These are phyloP conservation scores for Arthrobotrys conoides DNA, from an alignment of 2,329 filamentous ascomycete species.

Conservation along the genomic window DNA sequence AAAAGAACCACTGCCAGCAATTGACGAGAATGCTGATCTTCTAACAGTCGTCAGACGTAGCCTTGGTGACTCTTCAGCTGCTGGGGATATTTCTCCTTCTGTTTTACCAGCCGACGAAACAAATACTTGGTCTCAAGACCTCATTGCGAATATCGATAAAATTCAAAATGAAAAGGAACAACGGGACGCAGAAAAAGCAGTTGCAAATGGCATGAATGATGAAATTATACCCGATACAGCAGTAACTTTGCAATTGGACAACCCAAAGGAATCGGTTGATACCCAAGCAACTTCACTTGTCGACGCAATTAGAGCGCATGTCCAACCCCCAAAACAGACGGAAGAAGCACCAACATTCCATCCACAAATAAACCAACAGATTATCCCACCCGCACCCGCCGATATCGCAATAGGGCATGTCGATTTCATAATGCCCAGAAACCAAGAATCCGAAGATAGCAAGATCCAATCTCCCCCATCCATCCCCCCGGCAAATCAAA, in stretches of 20 bases:
- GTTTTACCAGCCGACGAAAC: slow-evolving; percentile 28
- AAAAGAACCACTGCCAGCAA: neutral
- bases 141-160: slow-evolving; percentile 49
- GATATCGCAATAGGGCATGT: slow-evolving; percentile 17
- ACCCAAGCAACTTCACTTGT: slow-evolving; percentile 30
- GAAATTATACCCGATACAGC: slow-evolving; percentile 3
- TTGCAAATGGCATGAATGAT: neutral
- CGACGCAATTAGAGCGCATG: slow-evolving; percentile 17
- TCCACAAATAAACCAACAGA: neutral
- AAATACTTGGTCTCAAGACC: slow-evolving; percentile 48
- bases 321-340: neutral
- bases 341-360: neutral
- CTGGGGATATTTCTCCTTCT: slow-evolving; percentile 32
- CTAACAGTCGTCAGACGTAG: slow-evolving; percentile 33
- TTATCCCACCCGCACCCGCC: neutral
- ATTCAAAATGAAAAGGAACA: slow-evolving; percentile 9
- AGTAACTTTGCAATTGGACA: neutral
- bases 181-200: neutral
- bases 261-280: slow-evolving; percentile 12
- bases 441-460: neutral
- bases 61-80: slow-evolving; percentile 27
- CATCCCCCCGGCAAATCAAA: slow-evolving; percentile 3
- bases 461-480: neutral
- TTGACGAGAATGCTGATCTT: slow-evolving; percentile 40
- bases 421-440: neutral